These are phyloP conservation scores for Lasiodiplodia citricola DNA, from an alignment of 2,329 filamentous ascomycete genomes.

Conservation along the genomic window DNA sequence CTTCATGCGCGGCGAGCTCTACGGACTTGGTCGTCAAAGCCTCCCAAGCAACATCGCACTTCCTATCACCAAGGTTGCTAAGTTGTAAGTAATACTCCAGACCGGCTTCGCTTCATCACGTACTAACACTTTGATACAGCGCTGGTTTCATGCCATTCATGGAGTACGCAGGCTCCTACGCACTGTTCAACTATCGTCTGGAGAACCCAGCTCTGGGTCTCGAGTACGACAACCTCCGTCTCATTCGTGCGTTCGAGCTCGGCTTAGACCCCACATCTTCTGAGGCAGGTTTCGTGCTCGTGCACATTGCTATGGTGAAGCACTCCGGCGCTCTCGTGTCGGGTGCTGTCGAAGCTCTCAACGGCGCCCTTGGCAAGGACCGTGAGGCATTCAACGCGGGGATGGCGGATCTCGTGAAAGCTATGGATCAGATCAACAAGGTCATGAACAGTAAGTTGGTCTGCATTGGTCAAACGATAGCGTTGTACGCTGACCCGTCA, in stretches of 20 bases:
- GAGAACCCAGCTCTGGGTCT: conserved; percentile 60
- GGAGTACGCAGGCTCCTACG: conserved; percentile 74
- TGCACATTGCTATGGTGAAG: conserved; percentile 94
- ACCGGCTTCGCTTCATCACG: not conserved
- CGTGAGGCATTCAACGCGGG: conserved; percentile 66
- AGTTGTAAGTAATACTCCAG: conserved; percentile 70
- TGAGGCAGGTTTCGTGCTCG: conserved; percentile 94
- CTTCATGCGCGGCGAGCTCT: conserved; percentile 67
- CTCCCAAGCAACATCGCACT: conserved; percentile 77
- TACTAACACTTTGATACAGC: conserved; percentile 40
- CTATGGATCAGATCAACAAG: conserved; percentile 72
- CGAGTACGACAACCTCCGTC: conserved; percentile 69
- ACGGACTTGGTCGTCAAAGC: conserved; percentile 76
- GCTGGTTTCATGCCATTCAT: conserved; percentile 88
- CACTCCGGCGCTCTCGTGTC: conserved; percentile 79
- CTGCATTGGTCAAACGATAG: not conserved
- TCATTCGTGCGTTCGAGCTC: conserved; percentile 89
- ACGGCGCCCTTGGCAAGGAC: conserved; percentile 50
- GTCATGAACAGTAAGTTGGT: conserved; percentile 72
- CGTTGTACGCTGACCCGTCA: not conserved
- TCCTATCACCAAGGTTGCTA: conserved; percentile 81
- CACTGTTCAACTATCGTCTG: conserved; percentile 68
- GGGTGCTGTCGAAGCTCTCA: conserved; percentile 71
- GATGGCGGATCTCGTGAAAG: conserved; percentile 57
- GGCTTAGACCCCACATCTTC: conserved; percentile 86